Conservation (phyloP, 108 stramenopile species). For the Cyclotella cryptica region DNA sequence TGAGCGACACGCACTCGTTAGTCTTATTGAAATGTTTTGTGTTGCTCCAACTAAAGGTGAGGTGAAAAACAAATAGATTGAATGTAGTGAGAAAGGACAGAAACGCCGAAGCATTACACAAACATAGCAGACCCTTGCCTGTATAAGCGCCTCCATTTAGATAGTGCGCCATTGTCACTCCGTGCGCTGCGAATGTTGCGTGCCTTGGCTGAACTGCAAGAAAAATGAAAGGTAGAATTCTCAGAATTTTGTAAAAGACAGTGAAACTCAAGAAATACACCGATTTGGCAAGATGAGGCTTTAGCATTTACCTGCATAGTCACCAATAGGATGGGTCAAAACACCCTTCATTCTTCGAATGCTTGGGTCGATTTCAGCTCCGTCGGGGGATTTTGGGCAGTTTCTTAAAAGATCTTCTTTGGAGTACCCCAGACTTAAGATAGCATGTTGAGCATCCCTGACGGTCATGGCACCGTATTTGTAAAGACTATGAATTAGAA, state of each 20-base stretch:
- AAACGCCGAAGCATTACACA: no score
- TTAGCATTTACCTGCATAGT: slow-evolving; percentile 12
- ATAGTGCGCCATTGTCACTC: slow-evolving; percentile 44
- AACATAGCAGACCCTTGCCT: slow-evolving; percentile 4
- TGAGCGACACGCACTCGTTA: slow-evolving; percentile 34
- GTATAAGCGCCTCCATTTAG: slow-evolving; percentile 50
- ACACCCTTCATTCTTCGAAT: slow-evolving; percentile 67
- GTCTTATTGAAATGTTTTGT: slow-evolving; percentile 46
- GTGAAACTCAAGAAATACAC: slow-evolving; percentile 9
- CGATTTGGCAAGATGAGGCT: neutral
- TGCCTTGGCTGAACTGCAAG: slow-evolving; percentile 49
- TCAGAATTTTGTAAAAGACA: no score
- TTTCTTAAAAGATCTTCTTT: slow-evolving; percentile 29
- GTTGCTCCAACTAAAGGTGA: slow-evolving; percentile 36
- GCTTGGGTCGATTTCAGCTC: slow-evolving; percentile 51
- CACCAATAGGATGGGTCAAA: slow-evolving; percentile 67
- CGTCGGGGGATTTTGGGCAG: slow-evolving; percentile 46
- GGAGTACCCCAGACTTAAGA: slow-evolving; percentile 39
- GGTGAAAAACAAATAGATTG: neutral
- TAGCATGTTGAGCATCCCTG: slow-evolving; percentile 51
- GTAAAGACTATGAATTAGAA: slow-evolving; percentile 22
- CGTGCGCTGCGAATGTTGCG: slow-evolving; percentile 48
- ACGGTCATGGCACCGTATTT: slow-evolving; percentile 49
- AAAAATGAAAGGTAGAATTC: no score
- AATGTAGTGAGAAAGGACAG: neutral